These are phyloP conservation scores for Phytophthora pistaciae DNA, from an alignment of 352 stramenopile species.

Conservation along the genomic window DNA sequence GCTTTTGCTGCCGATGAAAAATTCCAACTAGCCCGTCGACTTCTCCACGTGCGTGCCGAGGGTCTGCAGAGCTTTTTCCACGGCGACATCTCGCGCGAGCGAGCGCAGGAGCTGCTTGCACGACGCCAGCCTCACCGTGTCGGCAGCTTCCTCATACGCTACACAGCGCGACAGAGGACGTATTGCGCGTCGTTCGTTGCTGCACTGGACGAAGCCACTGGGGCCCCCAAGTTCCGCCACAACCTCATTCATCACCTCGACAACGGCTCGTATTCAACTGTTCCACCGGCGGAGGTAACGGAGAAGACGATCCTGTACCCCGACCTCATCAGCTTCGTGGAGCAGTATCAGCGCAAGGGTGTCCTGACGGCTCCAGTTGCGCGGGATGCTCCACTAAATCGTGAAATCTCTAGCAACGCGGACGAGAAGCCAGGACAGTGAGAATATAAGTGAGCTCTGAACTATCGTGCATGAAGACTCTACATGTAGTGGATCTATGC, in stretches of 20 bases:
- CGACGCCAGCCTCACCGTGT: slow-evolving; percentile 32
- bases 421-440: slow-evolving; percentile 11
- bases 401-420: slow-evolving; percentile 56
- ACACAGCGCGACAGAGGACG: slow-evolving; percentile 63
- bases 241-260: slow-evolving; percentile 80
- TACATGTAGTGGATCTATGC: background rate
- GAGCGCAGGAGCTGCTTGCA: slow-evolving; percentile 54
- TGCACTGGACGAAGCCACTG: slow-evolving; percentile 43
- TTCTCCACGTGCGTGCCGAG: slow-evolving; percentile 62
- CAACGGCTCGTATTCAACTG: slow-evolving; percentile 69
- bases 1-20: slow-evolving; percentile 69
- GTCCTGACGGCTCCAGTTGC: slow-evolving; percentile 62
- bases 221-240: slow-evolving; percentile 58
- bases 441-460: background rate
- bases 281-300: slow-evolving; percentile 60
- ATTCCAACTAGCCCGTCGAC: slow-evolving; percentile 70
- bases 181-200: slow-evolving; percentile 84
- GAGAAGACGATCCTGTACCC: slow-evolving; percentile 62
- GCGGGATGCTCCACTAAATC: slow-evolving; percentile 57
- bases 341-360: slow-evolving; percentile 77
- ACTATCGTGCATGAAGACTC: background rate
- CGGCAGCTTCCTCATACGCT: slow-evolving; percentile 82
- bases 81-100: slow-evolving; percentile 70
- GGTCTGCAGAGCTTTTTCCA: slow-evolving; percentile 84
- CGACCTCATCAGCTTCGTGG: slow-evolving; percentile 82